These are phyloP conservation scores for Hirsutella rhossiliensis DNA, from an alignment of 2,329 filamentous ascomycete species.

Conservation along the genomic window DNA sequence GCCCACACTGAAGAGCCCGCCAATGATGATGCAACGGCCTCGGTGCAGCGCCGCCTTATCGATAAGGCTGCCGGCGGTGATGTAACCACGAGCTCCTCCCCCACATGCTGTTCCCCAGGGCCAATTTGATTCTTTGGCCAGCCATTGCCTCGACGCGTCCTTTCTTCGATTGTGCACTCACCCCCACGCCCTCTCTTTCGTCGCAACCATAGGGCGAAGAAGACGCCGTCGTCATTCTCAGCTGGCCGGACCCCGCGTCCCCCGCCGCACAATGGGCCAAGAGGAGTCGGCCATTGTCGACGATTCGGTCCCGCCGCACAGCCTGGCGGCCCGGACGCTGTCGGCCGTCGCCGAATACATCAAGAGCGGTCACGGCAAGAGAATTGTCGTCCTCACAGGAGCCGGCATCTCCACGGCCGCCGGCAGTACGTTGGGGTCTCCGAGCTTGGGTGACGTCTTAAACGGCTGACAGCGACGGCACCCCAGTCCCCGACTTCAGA, in stretches of 20 bases:
- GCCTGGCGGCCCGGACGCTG: slow-evolving; percentile 56
- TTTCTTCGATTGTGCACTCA: not conserved
- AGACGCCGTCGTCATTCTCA: not conserved
- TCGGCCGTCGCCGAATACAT: slow-evolving; percentile 73
- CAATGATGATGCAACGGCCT: too few species aligned
- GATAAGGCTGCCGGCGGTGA: not conserved
- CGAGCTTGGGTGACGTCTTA: not conserved
- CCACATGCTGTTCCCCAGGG: not conserved
- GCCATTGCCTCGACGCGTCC: not conserved
- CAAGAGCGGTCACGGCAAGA: slow-evolving; percentile 50
- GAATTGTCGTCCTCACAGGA: slow-evolving; percentile 80
- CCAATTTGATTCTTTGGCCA: not conserved
- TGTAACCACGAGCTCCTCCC: not conserved
- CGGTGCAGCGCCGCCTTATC: not conserved
- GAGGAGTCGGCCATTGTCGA: slow-evolving; percentile 58
- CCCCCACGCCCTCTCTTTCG: not conserved
- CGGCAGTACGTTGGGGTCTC: slow-evolving; percentile 33
- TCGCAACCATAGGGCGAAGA: slow-evolving; percentile 1
- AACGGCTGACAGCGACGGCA: not conserved
- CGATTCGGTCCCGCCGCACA: slow-evolving; percentile 50
- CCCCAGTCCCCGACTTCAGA: slow-evolving; percentile 78
- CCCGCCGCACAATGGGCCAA: slow-evolving; percentile 63
- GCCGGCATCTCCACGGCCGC: slow-evolving; percentile 75
- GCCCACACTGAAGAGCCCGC: too few species aligned
- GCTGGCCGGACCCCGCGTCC: not conserved